Percentiles rank a stretch among this genome's conserved stretches.
Evolutionary conservation across 768 basidiomycete genomes (phyloP).

Genomic region (Phanerodontia chrysosporium): DNA sequence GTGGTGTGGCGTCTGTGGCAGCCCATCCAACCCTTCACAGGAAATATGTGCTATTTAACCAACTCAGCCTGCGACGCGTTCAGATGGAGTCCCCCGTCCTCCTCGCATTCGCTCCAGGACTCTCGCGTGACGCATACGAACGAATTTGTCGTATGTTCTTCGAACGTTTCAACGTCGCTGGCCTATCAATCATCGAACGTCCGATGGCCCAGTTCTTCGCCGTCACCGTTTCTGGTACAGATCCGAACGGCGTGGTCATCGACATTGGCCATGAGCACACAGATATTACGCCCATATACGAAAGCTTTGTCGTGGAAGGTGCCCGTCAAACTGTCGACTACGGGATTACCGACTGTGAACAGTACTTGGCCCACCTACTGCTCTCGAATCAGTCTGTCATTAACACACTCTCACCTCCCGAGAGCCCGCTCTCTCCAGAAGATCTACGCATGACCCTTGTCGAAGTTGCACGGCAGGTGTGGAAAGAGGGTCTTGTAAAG

Average conservation of each 20-base stretch:
- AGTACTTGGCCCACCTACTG: conserved; percentile 70
- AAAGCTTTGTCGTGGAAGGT: conserved; percentile 57
- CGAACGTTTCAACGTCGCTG: conserved; percentile 88
- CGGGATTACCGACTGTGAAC: conserved; percentile 69
- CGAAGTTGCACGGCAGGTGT: conserved; percentile 62
- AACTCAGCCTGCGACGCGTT: conserved; percentile 69
- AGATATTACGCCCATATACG: conserved; percentile 74
- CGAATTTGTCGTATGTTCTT: conserved; percentile 82
- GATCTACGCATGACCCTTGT: conserved; percentile 48
- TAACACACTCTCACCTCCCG: conserved; percentile 51
- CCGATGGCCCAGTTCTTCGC: conserved; percentile 84
- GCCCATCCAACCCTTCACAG: conserved; percentile 34
- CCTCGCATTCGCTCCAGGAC: conserved; percentile 61
- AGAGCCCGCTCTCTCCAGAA: conserved; percentile 41
- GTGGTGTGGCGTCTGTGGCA: neutral
- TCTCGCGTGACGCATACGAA: conserved; percentile 67
- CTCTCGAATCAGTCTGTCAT: conserved; percentile 64
- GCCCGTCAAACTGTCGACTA: conserved; percentile 55
- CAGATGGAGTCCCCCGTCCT: conserved; percentile 88
- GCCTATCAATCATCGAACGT: conserved; percentile 75
- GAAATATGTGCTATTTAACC: conserved; percentile 80
- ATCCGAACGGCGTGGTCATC: conserved; percentile 69
- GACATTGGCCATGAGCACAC: conserved; percentile 77
- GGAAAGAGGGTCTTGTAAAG: conserved; percentile 61
- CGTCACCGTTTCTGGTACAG: conserved; percentile 38